Percentiles rank a stretch among this genome's conserved stretches.
Conservation (phyloP, 2,329 filamentous ascomycete species). For the Endothia cerciana region DNA sequence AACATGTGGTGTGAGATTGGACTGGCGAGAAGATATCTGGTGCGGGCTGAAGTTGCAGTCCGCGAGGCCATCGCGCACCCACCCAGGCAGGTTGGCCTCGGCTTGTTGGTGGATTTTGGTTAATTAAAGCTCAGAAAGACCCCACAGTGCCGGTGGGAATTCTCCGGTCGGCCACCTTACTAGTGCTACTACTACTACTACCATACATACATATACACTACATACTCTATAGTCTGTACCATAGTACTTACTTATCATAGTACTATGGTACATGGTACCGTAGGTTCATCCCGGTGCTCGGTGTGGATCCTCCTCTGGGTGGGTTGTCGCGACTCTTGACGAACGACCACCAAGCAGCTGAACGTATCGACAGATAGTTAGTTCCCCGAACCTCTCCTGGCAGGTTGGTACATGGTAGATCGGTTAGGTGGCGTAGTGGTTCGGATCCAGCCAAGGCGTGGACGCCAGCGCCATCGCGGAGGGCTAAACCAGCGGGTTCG, state of each 20-base stretch:
- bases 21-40: background rate
- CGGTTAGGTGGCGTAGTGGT: background rate
- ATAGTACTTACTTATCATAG: too few species aligned
- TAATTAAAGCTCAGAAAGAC: background rate
- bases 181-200: too few species aligned
- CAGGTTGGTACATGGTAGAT: background rate
- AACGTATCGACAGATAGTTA: background rate
- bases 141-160: slow-evolving; percentile 6
- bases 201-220: background rate
- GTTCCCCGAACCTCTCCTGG: background rate
- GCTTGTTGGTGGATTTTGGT: background rate
- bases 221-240: background rate
- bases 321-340: too few species aligned
- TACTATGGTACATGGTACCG: too few species aligned
- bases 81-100: background rate
- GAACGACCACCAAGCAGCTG: background rate
- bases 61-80: slow-evolving; percentile 2
- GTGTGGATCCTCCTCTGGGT: too few species aligned
- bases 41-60: slow-evolving; percentile 12
- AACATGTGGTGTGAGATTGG: background rate
- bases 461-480: background rate
- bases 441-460: background rate
- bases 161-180: slow-evolving; percentile 1
- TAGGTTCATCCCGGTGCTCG: too few species aligned
- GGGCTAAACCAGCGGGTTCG: background rate